A percentile compares a stretch with the other conserved stretches of the same genome.
phyloP scores from a whole-genome alignment of 2,329 filamentous ascomycete species.

The Mycocentrospora acerina region DNA sequence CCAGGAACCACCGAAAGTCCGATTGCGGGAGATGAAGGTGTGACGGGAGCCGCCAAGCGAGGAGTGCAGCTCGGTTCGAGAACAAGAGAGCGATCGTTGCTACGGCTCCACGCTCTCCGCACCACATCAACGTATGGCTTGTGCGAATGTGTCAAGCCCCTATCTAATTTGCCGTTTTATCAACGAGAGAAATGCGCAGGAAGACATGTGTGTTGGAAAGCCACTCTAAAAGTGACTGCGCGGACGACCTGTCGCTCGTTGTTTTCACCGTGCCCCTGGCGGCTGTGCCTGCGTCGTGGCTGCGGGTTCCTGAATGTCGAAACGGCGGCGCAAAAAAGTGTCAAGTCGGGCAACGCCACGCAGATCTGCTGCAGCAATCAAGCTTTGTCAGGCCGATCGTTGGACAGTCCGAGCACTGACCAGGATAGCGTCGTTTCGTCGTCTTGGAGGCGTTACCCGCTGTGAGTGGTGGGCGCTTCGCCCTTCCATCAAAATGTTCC shows the following conservation, averaged over 20 bases:
- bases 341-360: constrained; percentile 21
- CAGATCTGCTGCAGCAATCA: constrained; percentile 14
- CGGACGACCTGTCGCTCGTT: constrained; percentile 7
- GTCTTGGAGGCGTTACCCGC: constrained; percentile 10
- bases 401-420: constrained; percentile 10
- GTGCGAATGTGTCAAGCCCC: no score
- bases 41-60: constrained; percentile 1
- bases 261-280: constrained; percentile 14
- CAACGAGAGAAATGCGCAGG: neutral
- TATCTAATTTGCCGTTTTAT: no score
- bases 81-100: neutral
- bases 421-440: constrained; percentile 9
- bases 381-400: constrained; percentile 29
- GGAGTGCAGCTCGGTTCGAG: neutral
- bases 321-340: constrained; percentile 26
- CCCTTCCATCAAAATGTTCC: constrained; percentile 11
- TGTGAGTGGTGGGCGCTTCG: constrained; percentile 10
- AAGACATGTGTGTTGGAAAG: constrained; percentile 2
- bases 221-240: constrained; percentile 1
- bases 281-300: constrained; percentile 11
- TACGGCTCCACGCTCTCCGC: constrained; percentile 1
- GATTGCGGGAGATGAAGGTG: constrained; percentile 4
- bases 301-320: constrained; percentile 26
- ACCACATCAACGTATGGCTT: neutral
- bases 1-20: neutral